Percentiles rank a stretch among this genome's conserved stretches.
These are phyloP conservation scores for Hemerocallis citrina DNA, from an alignment of 106 monocot genomes.

Conservation along the genomic window DNA sequence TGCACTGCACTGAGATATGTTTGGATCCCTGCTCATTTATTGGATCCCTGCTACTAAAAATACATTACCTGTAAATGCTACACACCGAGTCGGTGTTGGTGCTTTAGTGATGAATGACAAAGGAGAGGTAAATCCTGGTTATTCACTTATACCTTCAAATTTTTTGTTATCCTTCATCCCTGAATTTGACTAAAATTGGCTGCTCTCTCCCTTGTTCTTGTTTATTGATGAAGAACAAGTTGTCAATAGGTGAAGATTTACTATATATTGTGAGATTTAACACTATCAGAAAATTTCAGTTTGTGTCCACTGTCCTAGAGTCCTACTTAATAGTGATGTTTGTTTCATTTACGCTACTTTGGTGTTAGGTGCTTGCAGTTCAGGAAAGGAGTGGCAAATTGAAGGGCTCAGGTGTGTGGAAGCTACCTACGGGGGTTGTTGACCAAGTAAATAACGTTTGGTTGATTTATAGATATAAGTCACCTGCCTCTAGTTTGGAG, in stretches of 20 bases:
- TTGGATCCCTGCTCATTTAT: slow-evolving; percentile 90
- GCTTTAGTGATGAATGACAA: slow-evolving; percentile 86
- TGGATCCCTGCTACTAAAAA: slow-evolving; percentile 78
- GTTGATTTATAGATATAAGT: not conserved
- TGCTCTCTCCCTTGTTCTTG: not conserved
- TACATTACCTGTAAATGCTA: slow-evolving; percentile 85
- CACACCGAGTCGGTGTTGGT: slow-evolving; percentile 88
- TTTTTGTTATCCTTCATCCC: not conserved
- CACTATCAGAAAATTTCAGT: slow-evolving; percentile 4
- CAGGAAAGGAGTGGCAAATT: slow-evolving; percentile 84
- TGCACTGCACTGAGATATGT: too few relatives aligned
- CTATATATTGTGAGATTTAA: not conserved
- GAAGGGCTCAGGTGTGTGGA: slow-evolving; percentile 72
- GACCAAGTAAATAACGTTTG: slow-evolving; percentile 46
- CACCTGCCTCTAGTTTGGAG: not conserved
- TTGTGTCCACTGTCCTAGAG: too few relatives aligned
- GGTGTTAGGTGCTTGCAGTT: slow-evolving; percentile 68
- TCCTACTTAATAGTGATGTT: not conserved
- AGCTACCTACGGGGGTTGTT: slow-evolving; percentile 90
- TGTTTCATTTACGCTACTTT: not conserved
- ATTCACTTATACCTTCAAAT: not conserved
- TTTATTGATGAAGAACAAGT: not conserved
- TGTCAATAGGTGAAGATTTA: not conserved
- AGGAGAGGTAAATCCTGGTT: slow-evolving; percentile 50
- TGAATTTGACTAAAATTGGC: not conserved